Evolutionary conservation across 371 early-diverging fungal species (phyloP).

Genomic region (Smittium culicis): DNA sequence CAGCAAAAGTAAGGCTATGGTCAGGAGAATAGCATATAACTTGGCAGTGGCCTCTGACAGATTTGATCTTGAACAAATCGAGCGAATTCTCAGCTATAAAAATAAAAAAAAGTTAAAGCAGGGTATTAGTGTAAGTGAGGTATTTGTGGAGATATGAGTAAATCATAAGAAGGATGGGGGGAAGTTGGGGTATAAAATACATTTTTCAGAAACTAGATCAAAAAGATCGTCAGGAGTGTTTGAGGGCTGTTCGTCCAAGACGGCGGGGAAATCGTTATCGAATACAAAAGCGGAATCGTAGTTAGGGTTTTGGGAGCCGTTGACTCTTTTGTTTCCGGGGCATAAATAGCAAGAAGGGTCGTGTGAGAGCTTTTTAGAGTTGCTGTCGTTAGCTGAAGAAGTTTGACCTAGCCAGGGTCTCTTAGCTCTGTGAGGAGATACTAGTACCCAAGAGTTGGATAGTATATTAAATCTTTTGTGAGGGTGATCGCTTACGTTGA

Average conservation of each 20-base stretch:
- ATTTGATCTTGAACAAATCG: constrained; percentile 44
- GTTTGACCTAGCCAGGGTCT: constrained; percentile 84
- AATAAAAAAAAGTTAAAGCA: constrained; percentile 2
- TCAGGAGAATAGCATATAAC: constrained; percentile 82
- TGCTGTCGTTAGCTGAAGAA: constrained; percentile 34
- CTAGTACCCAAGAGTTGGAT: constrained; percentile 74
- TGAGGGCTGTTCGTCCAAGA: constrained; percentile 48
- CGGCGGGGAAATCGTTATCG: constrained; percentile 80
- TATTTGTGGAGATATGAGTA: too few relatives aligned
- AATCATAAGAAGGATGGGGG: not conserved
- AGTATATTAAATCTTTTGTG: constrained; percentile 84
- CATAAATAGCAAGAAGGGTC: constrained; percentile 77
- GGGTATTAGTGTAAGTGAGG: not conserved
- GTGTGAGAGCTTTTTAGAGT: constrained; percentile 25
- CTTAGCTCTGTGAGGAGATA: constrained; percentile 86
- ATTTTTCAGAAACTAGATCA: constrained; percentile 4
- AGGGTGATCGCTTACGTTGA: constrained; percentile 50
- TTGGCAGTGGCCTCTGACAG: constrained; percentile 64
- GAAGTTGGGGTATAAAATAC: not conserved
- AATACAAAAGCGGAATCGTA: constrained; percentile 67
- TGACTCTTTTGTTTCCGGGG: constrained; percentile 66
- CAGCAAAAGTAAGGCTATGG: constrained; percentile 78
- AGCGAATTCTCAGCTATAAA: constrained; percentile 4
- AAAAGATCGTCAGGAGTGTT: constrained; percentile 20
- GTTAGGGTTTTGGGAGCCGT: constrained; percentile 51